Conservation (phyloP, 164 flowering plant genomes). For the Macadamia integrifolia region DNA sequence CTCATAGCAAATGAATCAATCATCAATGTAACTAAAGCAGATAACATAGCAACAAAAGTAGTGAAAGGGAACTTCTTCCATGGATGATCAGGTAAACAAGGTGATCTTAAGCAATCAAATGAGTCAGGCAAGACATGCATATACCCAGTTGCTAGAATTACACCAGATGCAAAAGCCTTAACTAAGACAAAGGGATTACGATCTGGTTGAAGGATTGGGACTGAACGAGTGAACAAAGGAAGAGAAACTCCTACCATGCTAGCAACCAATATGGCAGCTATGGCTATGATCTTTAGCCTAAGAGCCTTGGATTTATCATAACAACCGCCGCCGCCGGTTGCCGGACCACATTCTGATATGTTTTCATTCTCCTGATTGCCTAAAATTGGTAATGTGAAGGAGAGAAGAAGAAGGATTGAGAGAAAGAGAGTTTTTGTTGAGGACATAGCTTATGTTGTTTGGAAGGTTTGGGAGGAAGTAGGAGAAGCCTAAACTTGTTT, state of each 20-base stretch:
- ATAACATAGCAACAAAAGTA: conserved; percentile 25
- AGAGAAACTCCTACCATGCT: conserved; percentile 24
- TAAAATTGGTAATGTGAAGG: too few relatives aligned
- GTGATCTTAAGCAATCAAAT: conserved; percentile 18
- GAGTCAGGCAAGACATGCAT: conserved; percentile 34
- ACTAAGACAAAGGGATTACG: conserved; percentile 17
- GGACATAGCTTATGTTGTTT: too few relatives aligned
- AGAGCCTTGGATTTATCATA: conserved; percentile 4
- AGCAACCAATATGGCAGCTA: conserved; percentile 18
- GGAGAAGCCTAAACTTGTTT: too few relatives aligned
- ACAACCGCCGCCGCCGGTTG: too few relatives aligned
- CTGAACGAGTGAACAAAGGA: conserved; percentile 13
- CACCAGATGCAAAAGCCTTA: conserved; percentile 30
- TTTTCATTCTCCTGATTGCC: too few relatives aligned
- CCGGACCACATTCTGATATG: too few relatives aligned
- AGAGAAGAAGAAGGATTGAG: too few relatives aligned
- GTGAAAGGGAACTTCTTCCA: conserved; percentile 33
- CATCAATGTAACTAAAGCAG: conserved; percentile 26
- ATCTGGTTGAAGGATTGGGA: conserved; percentile 22
- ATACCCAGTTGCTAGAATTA: conserved; percentile 27
- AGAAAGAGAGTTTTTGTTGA: too few relatives aligned
- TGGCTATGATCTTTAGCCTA: conserved; percentile 22
- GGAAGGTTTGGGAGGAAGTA: too few relatives aligned
- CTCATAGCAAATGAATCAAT: conserved; percentile 32
- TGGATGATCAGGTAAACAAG: conserved; percentile 22